A percentile compares a stretch with the other conserved stretches of the same genome.
Evolutionary conservation across 176 grass and related monocot genomes (phyloP).

Genomic region (Coix lacrymajobi): DNA sequence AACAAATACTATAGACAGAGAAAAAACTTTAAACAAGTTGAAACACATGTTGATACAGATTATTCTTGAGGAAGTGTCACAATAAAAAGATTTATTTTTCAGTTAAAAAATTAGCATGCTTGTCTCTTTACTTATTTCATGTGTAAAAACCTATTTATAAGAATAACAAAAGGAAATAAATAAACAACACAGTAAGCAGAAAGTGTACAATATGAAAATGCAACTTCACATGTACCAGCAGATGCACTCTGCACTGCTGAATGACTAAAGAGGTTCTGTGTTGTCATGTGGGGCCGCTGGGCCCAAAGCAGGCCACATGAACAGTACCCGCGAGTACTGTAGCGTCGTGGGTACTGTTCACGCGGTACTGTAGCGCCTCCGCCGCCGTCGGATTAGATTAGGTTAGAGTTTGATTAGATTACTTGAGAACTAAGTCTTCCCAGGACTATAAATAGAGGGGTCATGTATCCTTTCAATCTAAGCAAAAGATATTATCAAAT

Average conservation of each 20-base stretch:
- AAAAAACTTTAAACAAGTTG: not conserved
- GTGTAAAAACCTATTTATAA: not conserved
- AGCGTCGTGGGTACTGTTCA: too few species aligned
- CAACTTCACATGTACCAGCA: slow-evolving; percentile 4
- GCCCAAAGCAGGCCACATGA: too few species aligned
- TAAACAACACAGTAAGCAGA: slow-evolving; percentile 1
- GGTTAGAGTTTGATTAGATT: too few species aligned
- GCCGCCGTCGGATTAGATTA: too few species aligned
- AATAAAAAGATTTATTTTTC: not conserved
- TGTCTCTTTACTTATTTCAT: not conserved
- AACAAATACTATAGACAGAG: not conserved
- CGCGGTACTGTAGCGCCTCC: too few species aligned
- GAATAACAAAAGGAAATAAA: not conserved
- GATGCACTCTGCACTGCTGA: not conserved
- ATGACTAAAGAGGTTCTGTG: not conserved
- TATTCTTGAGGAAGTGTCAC: not conserved
- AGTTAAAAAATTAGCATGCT: not conserved
- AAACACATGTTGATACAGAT: not conserved
- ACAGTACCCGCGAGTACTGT: too few species aligned
- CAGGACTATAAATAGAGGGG: too few species aligned
- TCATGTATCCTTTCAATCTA: too few species aligned
- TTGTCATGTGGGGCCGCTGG: too few species aligned
- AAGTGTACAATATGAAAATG: not conserved
- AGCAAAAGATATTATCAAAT: too few species aligned
- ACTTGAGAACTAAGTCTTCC: too few species aligned